phyloP scores from a whole-genome alignment of 768 basidiomycete species.

The Lanmaoa pseudosensibilis region DNA sequence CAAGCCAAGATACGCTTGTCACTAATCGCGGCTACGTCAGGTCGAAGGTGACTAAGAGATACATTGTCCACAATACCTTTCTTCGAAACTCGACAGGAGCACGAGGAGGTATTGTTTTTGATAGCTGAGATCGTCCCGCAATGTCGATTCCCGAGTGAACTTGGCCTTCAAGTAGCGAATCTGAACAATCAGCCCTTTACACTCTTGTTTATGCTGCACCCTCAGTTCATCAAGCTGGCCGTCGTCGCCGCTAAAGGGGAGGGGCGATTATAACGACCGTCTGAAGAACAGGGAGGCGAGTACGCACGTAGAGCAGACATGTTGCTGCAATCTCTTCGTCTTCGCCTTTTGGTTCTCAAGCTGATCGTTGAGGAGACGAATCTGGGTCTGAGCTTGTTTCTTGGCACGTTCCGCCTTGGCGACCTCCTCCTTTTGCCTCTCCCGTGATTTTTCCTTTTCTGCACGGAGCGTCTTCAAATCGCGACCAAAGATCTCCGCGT shows the following conservation, averaged over 20 bases:
- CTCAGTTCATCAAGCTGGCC: constrained; percentile 54
- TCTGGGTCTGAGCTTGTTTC: constrained; percentile 68
- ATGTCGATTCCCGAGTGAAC: constrained; percentile 78
- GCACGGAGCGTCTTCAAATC: constrained; percentile 67
- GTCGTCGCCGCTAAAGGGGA: constrained; percentile 46
- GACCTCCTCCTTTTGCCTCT: constrained; percentile 55
- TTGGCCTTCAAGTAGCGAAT: constrained; percentile 91
- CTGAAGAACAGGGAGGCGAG: not conserved
- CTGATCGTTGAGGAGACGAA: constrained; percentile 65
- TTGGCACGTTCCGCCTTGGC: constrained; percentile 57
- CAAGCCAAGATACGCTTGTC: constrained; percentile 72
- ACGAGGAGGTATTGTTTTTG: constrained; percentile 88
- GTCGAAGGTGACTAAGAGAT: not conserved
- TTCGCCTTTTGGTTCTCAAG: constrained; percentile 51
- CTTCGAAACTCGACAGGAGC: constrained; percentile 68
- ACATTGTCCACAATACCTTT: constrained; percentile 46
- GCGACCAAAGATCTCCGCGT: constrained; percentile 75
- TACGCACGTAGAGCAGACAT: constrained; percentile 62
- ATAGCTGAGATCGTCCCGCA: constrained; percentile 74
- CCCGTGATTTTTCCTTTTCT: constrained; percentile 66
- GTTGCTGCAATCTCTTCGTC: constrained; percentile 43
- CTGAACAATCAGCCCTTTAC: constrained; percentile 88
- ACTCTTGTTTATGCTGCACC: constrained; percentile 77
- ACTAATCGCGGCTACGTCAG: constrained; percentile 35
- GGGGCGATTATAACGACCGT: not conserved